These are phyloP conservation scores for Petunia axillaris DNA, from an alignment of 257 asterid species.

Conservation along the genomic window DNA sequence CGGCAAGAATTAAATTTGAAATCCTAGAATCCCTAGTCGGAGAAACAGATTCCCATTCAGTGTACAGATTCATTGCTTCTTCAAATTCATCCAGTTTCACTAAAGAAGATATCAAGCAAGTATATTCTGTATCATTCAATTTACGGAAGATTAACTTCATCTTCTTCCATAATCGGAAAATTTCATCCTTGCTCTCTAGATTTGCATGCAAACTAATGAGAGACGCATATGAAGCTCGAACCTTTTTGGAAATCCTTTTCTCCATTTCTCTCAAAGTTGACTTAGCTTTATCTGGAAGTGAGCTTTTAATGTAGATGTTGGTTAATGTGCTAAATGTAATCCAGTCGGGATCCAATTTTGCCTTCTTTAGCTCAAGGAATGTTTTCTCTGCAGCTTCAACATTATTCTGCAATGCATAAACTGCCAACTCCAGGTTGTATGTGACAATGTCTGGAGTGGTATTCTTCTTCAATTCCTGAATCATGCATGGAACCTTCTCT, in stretches of 20 bases:
- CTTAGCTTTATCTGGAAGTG: slow-evolving; percentile 71
- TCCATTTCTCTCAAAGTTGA: slow-evolving; percentile 80
- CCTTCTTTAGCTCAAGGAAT: slow-evolving; percentile 58
- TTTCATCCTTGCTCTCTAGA: slow-evolving; percentile 58
- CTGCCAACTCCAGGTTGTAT: slow-evolving; percentile 74
- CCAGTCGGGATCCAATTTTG: slow-evolving; percentile 85
- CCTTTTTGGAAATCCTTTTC: slow-evolving; percentile 58
- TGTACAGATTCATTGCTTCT: slow-evolving; percentile 74
- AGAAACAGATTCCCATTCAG: slow-evolving; percentile 86
- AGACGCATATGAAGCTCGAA: slow-evolving; percentile 71
- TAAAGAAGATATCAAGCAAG: slow-evolving; percentile 71
- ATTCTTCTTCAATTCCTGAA: slow-evolving; percentile 64
- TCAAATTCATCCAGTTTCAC: slow-evolving; percentile 60
- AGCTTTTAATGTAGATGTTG: slow-evolving; percentile 72
- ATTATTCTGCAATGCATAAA: slow-evolving; percentile 66
- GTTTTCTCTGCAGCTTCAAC: slow-evolving; percentile 73
- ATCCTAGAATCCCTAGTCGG: slow-evolving; percentile 76
- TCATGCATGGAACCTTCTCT: slow-evolving; percentile 61
- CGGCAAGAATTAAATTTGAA: slow-evolving; percentile 82
- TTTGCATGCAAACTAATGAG: slow-evolving; percentile 74
- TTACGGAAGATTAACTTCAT: slow-evolving; percentile 68
- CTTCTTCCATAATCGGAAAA: slow-evolving; percentile 73
- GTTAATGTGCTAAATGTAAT: slow-evolving; percentile 88
- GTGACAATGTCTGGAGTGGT: slow-evolving; percentile 84
- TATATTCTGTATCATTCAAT: slow-evolving; percentile 74